Conservation (phyloP, 805 yeast genomes). For the Lipomyces sp. region DNA sequence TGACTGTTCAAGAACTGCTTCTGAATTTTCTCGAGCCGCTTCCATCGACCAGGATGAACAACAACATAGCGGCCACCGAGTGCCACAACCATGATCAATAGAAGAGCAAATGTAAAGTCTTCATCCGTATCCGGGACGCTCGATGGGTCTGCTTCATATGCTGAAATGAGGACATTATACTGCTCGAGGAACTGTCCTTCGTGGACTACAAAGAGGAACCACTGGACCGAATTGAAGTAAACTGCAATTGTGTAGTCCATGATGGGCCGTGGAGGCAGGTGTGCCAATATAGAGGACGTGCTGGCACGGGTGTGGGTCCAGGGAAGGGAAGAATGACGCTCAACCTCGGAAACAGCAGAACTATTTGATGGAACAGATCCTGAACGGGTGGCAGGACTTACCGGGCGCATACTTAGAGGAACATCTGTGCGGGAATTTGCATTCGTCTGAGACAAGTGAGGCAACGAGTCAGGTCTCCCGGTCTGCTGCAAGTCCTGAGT, state of each 20-base stretch:
- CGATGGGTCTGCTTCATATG: slow-evolving; percentile 20
- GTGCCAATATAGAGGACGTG: slow-evolving; percentile 22
- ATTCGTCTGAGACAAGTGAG: background rate
- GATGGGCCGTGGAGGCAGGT: slow-evolving; percentile 26
- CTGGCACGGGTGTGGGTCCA: slow-evolving; percentile 22
- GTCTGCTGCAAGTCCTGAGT: background rate
- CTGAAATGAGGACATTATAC: slow-evolving; percentile 11
- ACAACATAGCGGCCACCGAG: slow-evolving; percentile 24
- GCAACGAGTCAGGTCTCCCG: background rate
- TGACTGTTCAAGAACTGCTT: background rate
- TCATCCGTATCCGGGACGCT: slow-evolving; percentile 23
- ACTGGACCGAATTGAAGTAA: slow-evolving; percentile 29
- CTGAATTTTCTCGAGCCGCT: slow-evolving; percentile 9
- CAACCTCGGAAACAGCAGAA: background rate
- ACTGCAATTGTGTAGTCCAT: slow-evolving; percentile 24
- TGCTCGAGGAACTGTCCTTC: slow-evolving; percentile 21
- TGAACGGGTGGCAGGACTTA: background rate
- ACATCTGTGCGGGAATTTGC: background rate
- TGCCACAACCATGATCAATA: slow-evolving; percentile 16
- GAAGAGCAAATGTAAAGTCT: slow-evolving; percentile 19
- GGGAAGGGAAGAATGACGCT: slow-evolving; percentile 3
- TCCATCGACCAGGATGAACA: slow-evolving; percentile 23
- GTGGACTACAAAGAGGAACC: slow-evolving; percentile 26
- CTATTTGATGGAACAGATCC: background rate
- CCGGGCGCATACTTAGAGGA: background rate